Evolutionary conservation across 2,329 filamentous ascomycete species (phyloP).

Genomic region (Colletotrichum tamarilloi): DNA sequence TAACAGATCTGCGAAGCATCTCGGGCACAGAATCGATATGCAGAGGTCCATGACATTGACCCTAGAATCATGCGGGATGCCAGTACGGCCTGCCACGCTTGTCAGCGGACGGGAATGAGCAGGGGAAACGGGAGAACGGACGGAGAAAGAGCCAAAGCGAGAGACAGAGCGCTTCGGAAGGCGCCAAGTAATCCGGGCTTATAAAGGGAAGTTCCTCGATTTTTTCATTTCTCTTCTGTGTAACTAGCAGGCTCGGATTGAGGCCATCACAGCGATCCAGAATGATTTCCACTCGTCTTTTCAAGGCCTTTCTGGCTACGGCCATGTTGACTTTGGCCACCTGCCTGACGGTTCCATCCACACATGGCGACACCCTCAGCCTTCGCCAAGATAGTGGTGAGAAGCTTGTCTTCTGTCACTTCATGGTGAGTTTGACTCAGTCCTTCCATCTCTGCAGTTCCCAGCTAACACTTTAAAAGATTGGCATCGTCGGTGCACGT

Average conservation of each 20-base stretch:
- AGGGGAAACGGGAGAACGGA: background rate
- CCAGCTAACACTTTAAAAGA: background rate
- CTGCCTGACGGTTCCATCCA: background rate
- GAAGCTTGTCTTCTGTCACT: background rate
- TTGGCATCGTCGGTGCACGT: background rate
- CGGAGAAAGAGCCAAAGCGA: background rate
- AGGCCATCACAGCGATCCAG: background rate
- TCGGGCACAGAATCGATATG: background rate
- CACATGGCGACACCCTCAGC: background rate
- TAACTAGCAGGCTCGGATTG: background rate
- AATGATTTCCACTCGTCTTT: background rate
- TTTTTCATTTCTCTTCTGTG: background rate
- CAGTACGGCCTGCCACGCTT: constrained; percentile 43
- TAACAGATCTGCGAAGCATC: background rate
- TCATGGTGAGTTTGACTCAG: background rate
- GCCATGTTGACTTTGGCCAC: background rate
- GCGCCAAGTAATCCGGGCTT: background rate
- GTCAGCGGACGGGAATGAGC: background rate
- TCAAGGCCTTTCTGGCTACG: background rate
- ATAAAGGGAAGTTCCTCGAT: background rate
- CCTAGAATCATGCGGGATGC: constrained; percentile 50
- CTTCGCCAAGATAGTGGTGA: background rate
- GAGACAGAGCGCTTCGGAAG: background rate
- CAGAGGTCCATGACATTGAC: background rate
- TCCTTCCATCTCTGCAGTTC: background rate